phyloP scores from a whole-genome alignment of 768 basidiomycete genomes.

The Floccularia luteovirens region DNA sequence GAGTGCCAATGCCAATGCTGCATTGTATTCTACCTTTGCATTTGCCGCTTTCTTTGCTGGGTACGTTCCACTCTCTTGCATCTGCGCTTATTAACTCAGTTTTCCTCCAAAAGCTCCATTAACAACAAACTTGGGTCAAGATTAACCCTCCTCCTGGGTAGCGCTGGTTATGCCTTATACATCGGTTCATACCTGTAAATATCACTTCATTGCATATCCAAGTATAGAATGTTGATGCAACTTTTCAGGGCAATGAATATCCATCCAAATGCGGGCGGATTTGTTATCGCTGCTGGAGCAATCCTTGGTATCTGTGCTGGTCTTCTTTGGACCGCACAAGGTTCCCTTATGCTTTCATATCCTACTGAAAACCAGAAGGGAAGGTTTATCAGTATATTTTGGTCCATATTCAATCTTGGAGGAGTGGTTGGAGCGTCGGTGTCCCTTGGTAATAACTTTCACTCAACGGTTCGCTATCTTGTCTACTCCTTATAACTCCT shows the following conservation, averaged over 20 bases:
- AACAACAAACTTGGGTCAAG: slow-evolving; percentile 79
- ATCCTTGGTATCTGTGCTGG: slow-evolving; percentile 72
- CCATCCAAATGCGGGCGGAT: slow-evolving; percentile 49
- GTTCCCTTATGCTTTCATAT: slow-evolving; percentile 79
- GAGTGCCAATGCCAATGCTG: slow-evolving; percentile 64
- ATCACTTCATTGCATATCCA: not conserved
- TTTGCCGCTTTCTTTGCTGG: slow-evolving; percentile 45
- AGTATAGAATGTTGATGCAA: not conserved
- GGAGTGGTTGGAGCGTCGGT: slow-evolving; percentile 75
- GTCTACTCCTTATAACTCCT: no score
- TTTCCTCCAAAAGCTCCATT: slow-evolving; percentile 40
- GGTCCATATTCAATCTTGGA: slow-evolving; percentile 79
- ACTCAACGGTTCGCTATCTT: slow-evolving; percentile 34
- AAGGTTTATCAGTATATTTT: slow-evolving; percentile 70
- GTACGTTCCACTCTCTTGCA: slow-evolving; percentile 28
- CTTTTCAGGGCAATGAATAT: slow-evolving; percentile 57
- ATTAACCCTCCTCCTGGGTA: slow-evolving; percentile 67
- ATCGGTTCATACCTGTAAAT: slow-evolving; percentile 67
- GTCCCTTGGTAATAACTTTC: slow-evolving; percentile 62
- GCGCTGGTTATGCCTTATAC: slow-evolving; percentile 69
- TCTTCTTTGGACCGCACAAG: slow-evolving; percentile 79
- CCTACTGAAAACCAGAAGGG: slow-evolving; percentile 78
- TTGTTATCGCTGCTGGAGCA: slow-evolving; percentile 67
- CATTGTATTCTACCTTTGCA: slow-evolving; percentile 53
- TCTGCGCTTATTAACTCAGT: slow-evolving; percentile 8